Conservation (phyloP, 164 flowering plant species). For the Litsea cubeba region DNA sequence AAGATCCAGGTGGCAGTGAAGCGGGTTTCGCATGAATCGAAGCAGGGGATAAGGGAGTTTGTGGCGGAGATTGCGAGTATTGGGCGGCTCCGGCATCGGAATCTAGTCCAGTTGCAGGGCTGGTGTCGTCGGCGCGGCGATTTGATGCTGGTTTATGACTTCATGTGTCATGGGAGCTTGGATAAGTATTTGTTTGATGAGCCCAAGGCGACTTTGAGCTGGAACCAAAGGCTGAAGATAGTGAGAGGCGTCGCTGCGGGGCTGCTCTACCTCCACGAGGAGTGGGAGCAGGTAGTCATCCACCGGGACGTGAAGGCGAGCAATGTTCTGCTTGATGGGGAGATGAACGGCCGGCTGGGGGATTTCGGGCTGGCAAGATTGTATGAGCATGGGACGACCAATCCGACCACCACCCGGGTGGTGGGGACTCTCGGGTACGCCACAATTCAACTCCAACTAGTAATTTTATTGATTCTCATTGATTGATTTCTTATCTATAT, state of each 20-base stretch:
- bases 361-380: conserved; percentile 45
- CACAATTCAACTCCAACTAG: too few relatives aligned
- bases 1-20: too few relatives aligned
- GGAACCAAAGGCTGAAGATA: conserved; percentile 51
- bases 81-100: too few relatives aligned
- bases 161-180: conserved; percentile 66
- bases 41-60: too few relatives aligned
- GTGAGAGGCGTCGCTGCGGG: conserved; percentile 57
- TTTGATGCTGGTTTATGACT: too few relatives aligned
- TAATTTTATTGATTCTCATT: too few relatives aligned
- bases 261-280: conserved; percentile 59
- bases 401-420: conserved; percentile 49
- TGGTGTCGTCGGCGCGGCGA: too few relatives aligned
- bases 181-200: conserved; percentile 44
- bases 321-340: conserved; percentile 51
- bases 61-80: too few relatives aligned
- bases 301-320: conserved; percentile 68
- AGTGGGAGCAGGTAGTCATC: conserved; percentile 58
- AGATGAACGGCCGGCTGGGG: conserved; percentile 39
- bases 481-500: too few relatives aligned
- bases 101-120: too few relatives aligned
- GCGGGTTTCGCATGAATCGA: too few relatives aligned
- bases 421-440: conserved; percentile 55
- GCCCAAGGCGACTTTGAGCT: conserved; percentile 29
- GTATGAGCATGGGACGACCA: conserved; percentile 54